Percentiles rank a stretch among this genome's conserved stretches.
Evolutionary conservation across 768 basidiomycete genomes (phyloP).

Genomic region (Leccinellum albellum): DNA sequence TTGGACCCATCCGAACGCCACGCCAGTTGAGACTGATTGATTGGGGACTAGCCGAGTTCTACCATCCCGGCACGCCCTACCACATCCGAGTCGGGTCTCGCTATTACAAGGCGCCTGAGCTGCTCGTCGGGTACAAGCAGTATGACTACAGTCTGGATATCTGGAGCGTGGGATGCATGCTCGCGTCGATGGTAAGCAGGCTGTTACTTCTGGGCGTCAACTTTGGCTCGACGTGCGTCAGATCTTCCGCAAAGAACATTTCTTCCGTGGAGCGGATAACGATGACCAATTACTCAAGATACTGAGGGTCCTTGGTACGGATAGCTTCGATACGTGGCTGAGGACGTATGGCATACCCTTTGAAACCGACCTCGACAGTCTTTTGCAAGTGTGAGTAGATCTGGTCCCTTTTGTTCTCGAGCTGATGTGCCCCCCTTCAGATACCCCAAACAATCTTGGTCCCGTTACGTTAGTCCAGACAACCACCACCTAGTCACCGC

Average conservation of each 20-base stretch:
- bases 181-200: slow-evolving; percentile 66
- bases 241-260: slow-evolving; percentile 73
- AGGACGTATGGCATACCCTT: slow-evolving; percentile 63
- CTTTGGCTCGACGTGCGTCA: slow-evolving; percentile 19
- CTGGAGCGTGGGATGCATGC: slow-evolving; percentile 75
- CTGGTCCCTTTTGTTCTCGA: background rate
- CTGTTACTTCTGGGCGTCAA: no score
- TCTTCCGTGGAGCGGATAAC: slow-evolving; percentile 73
- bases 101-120: slow-evolving; percentile 73
- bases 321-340: slow-evolving; percentile 58
- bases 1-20: background rate
- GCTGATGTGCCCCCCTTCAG: slow-evolving; percentile 23
- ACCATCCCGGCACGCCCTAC: slow-evolving; percentile 65
- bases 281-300: slow-evolving; percentile 72
- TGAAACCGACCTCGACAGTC: slow-evolving; percentile 55
- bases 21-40: slow-evolving; percentile 57
- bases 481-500: slow-evolving; percentile 56
- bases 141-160: slow-evolving; percentile 73
- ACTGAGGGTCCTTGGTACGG: slow-evolving; percentile 64
- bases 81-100: slow-evolving; percentile 70
- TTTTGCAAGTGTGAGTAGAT: slow-evolving; percentile 44
- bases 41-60: slow-evolving; percentile 78
- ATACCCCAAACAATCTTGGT: slow-evolving; percentile 65
- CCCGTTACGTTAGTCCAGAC: slow-evolving; percentile 53
- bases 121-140: slow-evolving; percentile 66